Conservation (phyloP, 345 rosid species). For the Arabidopsis suecica region DNA sequence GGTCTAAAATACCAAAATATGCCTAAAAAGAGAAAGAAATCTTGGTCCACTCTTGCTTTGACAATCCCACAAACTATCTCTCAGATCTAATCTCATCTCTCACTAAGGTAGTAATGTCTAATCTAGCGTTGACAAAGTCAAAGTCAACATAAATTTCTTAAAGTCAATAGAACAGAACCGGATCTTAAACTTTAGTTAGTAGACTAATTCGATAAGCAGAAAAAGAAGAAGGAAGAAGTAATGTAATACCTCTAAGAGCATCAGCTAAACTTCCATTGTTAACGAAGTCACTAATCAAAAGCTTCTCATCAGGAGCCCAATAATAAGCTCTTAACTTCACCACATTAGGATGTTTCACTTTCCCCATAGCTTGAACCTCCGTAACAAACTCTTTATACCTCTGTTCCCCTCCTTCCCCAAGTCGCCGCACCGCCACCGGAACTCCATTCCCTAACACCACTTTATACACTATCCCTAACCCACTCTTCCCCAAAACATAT, state of each 20-base stretch:
- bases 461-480: slow-evolving; percentile 93
- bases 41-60: neutral
- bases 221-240: neutral
- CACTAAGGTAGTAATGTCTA: neutral
- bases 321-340: slow-evolving; percentile 94
- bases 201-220: neutral
- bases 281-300: slow-evolving; percentile 85
- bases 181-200: neutral
- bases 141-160: slow-evolving; percentile 18
- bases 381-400: slow-evolving; percentile 86
- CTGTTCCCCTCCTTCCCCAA: slow-evolving; percentile 97
- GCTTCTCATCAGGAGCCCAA: slow-evolving; percentile 99
- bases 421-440: slow-evolving; percentile 93
- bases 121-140: slow-evolving; percentile 29
- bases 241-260: slow-evolving; percentile 73
- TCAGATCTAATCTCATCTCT: slow-evolving; percentile 33
- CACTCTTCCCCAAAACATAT: slow-evolving; percentile 95
- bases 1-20: slow-evolving; percentile 17
- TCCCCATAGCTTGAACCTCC: slow-evolving; percentile 91
- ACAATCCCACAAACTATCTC: slow-evolving; percentile 15
- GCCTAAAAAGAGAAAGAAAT: slow-evolving; percentile 30
- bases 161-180: neutral
- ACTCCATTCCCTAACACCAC: slow-evolving; percentile 94
- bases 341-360: slow-evolving; percentile 92
- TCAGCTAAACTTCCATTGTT: slow-evolving; percentile 87